phyloP scores from a whole-genome alignment of 306 rosid genomes.

The Casuarina cunninghamiana region DNA sequence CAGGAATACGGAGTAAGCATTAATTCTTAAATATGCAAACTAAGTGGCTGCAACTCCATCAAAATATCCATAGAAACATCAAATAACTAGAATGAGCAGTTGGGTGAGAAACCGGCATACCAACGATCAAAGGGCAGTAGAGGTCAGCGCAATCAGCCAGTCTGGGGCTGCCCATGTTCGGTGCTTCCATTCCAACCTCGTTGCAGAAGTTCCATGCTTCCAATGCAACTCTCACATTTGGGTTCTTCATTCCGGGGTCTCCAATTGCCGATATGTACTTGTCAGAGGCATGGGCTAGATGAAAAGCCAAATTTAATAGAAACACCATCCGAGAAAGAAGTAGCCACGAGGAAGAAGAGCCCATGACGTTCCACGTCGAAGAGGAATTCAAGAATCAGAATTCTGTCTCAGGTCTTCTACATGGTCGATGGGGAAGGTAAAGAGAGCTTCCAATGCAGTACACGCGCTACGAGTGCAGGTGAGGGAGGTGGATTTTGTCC shows the following conservation, averaged over 20 bases:
- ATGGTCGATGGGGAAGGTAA: neutral
- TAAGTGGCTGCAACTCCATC: neutral
- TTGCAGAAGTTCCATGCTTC: slow-evolving; percentile 67
- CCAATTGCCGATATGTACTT: slow-evolving; percentile 44
- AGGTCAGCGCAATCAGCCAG: slow-evolving; percentile 59
- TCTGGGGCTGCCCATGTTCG: slow-evolving; percentile 63
- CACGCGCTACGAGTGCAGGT: neutral
- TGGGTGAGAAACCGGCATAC: slow-evolving; percentile 12
- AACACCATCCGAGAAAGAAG: slow-evolving; percentile 21
- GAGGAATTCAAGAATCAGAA: neutral
- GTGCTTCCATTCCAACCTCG: slow-evolving; percentile 64
- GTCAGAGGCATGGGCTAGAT: slow-evolving; percentile 14
- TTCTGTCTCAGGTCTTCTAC: neutral
- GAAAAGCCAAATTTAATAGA: neutral
- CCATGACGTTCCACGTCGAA: slow-evolving; percentile 15
- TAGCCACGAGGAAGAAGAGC: slow-evolving; percentile 6
- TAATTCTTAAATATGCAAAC: neutral
- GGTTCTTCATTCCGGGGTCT: slow-evolving; percentile 57
- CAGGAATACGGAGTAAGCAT: neutral
- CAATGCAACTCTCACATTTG: slow-evolving; percentile 50
- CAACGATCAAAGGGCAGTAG: slow-evolving; percentile 24
- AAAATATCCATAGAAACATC: neutral
- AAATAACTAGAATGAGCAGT: neutral
- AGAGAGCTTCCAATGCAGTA: neutral
- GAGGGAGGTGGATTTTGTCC: slow-evolving; percentile 10